Evolutionary conservation across 2,329 filamentous ascomycete genomes (phyloP).

Genomic region (Ceratocystis eucalypticola): DNA sequence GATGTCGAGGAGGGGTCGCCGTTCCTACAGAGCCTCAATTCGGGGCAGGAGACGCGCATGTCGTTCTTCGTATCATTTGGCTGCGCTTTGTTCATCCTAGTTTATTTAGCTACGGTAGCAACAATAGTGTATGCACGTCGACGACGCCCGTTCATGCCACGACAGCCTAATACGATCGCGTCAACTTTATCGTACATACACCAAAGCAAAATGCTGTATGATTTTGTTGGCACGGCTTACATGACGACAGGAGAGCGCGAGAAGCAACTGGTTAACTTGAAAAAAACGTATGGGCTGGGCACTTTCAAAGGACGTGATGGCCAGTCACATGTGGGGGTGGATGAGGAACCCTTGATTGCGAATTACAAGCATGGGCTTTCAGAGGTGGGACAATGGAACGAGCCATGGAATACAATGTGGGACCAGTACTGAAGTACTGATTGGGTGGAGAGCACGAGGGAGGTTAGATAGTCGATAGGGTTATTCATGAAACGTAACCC

Average conservation of each 20-base stretch:
- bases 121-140: slow-evolving; percentile 47
- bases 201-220: slow-evolving; percentile 65
- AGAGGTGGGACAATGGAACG: slow-evolving; percentile 26
- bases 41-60: slow-evolving; percentile 44
- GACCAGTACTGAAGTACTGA: neutral
- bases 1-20: slow-evolving; percentile 19
- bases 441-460: neutral
- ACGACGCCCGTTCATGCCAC: slow-evolving; percentile 57
- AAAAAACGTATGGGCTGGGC: slow-evolving; percentile 59
- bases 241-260: slow-evolving; percentile 49
- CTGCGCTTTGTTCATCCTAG: slow-evolving; percentile 49
- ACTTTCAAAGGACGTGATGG: slow-evolving; percentile 66
- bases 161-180: slow-evolving; percentile 67
- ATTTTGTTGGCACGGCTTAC: slow-evolving; percentile 58
- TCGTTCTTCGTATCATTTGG: slow-evolving; percentile 55
- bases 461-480: neutral
- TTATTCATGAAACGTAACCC: neutral
- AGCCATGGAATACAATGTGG: neutral
- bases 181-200: slow-evolving; percentile 65
- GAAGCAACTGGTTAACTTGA: slow-evolving; percentile 41
- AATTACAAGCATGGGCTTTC: slow-evolving; percentile 49
- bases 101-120: slow-evolving; percentile 49
- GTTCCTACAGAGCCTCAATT: slow-evolving; percentile 28
- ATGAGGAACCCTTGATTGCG: slow-evolving; percentile 57
- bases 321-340: slow-evolving; percentile 61